Base-by-base conservation (phyloP, 164 flowering plant genomes). In the Kingdonia uniflora region DNA sequence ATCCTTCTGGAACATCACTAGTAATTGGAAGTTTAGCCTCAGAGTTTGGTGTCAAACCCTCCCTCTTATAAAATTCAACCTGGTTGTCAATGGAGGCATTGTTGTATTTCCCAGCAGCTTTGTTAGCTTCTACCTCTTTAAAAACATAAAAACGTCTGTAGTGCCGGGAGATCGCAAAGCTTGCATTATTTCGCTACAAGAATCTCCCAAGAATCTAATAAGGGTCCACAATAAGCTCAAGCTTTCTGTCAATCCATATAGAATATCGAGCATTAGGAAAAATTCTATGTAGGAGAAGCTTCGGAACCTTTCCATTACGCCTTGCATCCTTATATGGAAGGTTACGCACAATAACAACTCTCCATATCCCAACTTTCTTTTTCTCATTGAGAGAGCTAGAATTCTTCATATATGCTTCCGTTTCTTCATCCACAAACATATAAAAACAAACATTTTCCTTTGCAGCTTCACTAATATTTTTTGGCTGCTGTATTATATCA, bases 1-100 rank as follows among this genome's bases (percentile, higher is more conserved):
- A 92, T 24, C 98, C 98, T 75, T 92, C 98, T 22, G 98, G 98
- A 68, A 92, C 96, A 82, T 92, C 99, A 67, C 97, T 92, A 33
- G 89, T 84, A 49, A 92, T 84, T 20, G 99, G 99, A 49, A 86
- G 83, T 77, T 92, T 92, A 22, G 84, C 87, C 25, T 59, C 62
- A 17, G 95, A 74, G 62, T 88, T 88, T 20, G 90, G 95, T 17
- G 83, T 84, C 57, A 92, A 62, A 35, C 99, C 99, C 68, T 92
- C 99, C 14, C 52, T 68, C 66, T 60, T 80, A 58, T 92, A 92
- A 53, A 92, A 92, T 11, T 84, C 79, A 42, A 92, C 64, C 70
- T 92, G 99, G 60, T 42, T 49, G 69, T 92, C 92, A 62, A 92
- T 88, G 47, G 99, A 88, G 44, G 79, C 55, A 67, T 88, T 92